A percentile compares a stretch with the other conserved stretches of the same genome.
These are phyloP conservation scores for Aspergillus fructus DNA, from an alignment of 2,329 filamentous ascomycete genomes.

Conservation along the genomic window DNA sequence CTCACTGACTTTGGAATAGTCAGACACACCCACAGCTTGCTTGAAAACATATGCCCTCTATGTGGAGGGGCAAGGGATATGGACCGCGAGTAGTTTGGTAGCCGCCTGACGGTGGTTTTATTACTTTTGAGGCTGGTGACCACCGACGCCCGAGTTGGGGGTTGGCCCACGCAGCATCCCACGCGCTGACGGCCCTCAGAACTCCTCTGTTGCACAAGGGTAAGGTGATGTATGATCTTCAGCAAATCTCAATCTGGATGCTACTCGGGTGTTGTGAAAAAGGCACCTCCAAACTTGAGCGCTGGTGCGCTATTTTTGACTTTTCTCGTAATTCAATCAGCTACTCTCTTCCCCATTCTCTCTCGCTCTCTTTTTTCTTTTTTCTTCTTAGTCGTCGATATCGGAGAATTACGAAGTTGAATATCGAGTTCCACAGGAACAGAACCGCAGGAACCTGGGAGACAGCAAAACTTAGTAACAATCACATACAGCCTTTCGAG, in stretches of 20 bases:
- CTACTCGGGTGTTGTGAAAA: slow-evolving; percentile 10
- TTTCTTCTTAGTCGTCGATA: slow-evolving; percentile 8
- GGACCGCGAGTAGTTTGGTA: slow-evolving; percentile 5
- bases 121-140: slow-evolving; percentile 20
- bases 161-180: slow-evolving; percentile 22
- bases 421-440: slow-evolving; percentile 19
- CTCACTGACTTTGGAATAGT: slow-evolving; percentile 14
- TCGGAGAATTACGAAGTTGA: slow-evolving; percentile 16
- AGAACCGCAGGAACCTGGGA: slow-evolving; percentile 26
- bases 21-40: slow-evolving; percentile 17
- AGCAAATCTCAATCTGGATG: slow-evolving; percentile 14
- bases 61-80: slow-evolving; percentile 5
- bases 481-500: slow-evolving; percentile 9
- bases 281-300: slow-evolving; percentile 8
- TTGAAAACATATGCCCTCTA: slow-evolving; percentile 12
- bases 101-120: slow-evolving; percentile 15
- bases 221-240: slow-evolving; percentile 18
- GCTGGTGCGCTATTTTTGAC: slow-evolving; percentile 18
- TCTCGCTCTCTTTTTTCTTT: not conserved
- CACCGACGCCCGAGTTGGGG: slow-evolving; percentile 15
- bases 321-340: slow-evolving; percentile 11
- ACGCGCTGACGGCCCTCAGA: slow-evolving; percentile 16
- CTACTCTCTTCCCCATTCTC: slow-evolving; percentile 7
- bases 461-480: slow-evolving; percentile 16
- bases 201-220: slow-evolving; percentile 18